phyloP scores from a whole-genome alignment of 768 basidiomycete species.

The Strobilomyces confusus region DNA sequence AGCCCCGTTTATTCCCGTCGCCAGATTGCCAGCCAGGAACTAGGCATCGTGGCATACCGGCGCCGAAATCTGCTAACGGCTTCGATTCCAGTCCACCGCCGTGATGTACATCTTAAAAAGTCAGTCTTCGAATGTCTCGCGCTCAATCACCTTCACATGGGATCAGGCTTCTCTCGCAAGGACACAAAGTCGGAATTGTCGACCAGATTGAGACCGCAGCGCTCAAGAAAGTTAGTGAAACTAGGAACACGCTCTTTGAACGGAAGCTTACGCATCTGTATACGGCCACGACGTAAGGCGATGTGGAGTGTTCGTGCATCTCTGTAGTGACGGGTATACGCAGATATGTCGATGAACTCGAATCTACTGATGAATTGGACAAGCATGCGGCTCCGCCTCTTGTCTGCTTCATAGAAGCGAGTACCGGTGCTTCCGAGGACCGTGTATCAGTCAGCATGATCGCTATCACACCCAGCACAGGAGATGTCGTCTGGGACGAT shows the following conservation, averaged over 20 bases:
- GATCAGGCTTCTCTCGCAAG: conserved; percentile 65
- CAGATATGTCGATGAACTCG: conserved; percentile 83
- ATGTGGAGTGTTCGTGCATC: not conserved
- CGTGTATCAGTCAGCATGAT: conserved; percentile 65
- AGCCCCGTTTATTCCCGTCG: conserved; percentile 9
- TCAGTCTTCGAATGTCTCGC: conserved; percentile 26
- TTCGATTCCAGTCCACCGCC: conserved; percentile 65
- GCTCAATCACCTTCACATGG: not conserved
- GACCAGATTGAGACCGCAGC: conserved; percentile 85
- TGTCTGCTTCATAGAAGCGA: conserved; percentile 65
- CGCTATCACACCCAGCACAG: conserved; percentile 79
- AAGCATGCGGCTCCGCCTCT: conserved; percentile 58
- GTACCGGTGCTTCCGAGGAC: conserved; percentile 13
- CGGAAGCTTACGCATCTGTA: conserved; percentile 75
- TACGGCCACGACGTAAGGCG: conserved; percentile 78
- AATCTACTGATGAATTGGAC: conserved; percentile 60
- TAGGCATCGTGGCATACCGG: conserved; percentile 72
- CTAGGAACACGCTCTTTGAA: conserved; percentile 67
- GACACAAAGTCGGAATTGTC: conserved; percentile 81
- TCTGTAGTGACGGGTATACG: conserved; percentile 7
- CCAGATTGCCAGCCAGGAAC: conserved; percentile 69
- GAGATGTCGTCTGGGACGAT: conserved; percentile 91
- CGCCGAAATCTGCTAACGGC: conserved; percentile 74
- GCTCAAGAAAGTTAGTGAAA: conserved; percentile 79
- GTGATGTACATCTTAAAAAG: conserved; percentile 75